Base-by-base conservation (phyloP, 1,284 basidiomycete genomes). In the Rhodotorula glutinis region DNA sequence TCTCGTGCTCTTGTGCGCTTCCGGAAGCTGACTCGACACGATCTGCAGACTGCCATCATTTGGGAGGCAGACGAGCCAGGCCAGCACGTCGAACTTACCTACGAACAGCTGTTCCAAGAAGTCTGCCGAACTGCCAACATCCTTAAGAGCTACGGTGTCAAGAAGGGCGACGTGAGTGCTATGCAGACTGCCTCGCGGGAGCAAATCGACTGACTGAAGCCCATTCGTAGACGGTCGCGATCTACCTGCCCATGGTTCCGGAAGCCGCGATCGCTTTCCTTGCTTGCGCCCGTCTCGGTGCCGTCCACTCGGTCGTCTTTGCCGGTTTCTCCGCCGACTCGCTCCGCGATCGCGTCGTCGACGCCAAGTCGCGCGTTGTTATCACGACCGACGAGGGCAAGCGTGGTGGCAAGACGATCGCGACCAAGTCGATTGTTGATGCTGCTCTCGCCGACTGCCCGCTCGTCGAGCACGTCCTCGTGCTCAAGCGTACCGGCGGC, bases 261-360 rank as follows among this genome's bases (percentile, higher is more conserved):
- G 80, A 98, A 76, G 89, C 95, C 25, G 91, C 89, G 60, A 92
- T 92, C 46, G 89, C 94, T 41, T 93, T 98, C 86, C 88, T 98
- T 61, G 95, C 95, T 27, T 98, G 94, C 80, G 94, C 95, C 10
- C 89, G 95, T 75, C 91, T 98, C 76, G 96, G 95, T 61, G 95
- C 96, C 33, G 84, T 98, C 63, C 96, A 98, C 83, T 96, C 92
- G n/a, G 95, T 98, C 77, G 88, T 98, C 71, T 98, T 98, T 76
- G 95, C 95, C 58, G 95, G 96, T 21, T 98, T 98, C 84, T 92
- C 89, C 14, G 88, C 94, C n/a, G 96, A 98, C 81, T 91, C 91
- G 16, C 87, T 98, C 63, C 87, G 95, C 60, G 96, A 98, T 80
- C 88, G 96, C 68, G 86, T 94, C 51, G 85, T 87, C 66, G 96